phyloP scores from a whole-genome alignment of 2,329 filamentous ascomycete genomes.

The Arthrobotrys sinensis region DNA sequence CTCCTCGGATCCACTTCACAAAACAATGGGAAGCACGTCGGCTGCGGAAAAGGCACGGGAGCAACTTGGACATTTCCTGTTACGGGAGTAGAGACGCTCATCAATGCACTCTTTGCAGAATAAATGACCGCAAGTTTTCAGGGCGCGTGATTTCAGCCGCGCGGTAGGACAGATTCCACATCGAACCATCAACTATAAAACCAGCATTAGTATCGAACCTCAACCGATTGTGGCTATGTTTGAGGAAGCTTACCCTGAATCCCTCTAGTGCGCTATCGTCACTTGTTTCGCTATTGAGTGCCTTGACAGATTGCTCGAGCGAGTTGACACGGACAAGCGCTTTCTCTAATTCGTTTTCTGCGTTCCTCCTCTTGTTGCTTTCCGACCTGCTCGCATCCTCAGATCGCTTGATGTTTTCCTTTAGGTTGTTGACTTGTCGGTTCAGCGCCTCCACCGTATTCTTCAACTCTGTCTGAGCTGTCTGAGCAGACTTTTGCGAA shows the following conservation, averaged over 20 bases:
- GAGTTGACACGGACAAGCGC: conserved; percentile 83
- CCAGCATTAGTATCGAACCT: conserved; percentile 66
- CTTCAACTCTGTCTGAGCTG: conserved; percentile 78
- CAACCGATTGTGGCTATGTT: not conserved
- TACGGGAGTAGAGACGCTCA: conserved; percentile 87
- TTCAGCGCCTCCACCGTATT: conserved; percentile 80
- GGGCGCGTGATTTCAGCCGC: conserved; percentile 87
- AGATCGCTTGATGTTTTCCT: conserved; percentile 80
- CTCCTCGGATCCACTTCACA: conserved; percentile 17
- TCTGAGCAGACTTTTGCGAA: conserved; percentile 83
- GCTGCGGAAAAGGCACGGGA: conserved; percentile 90
- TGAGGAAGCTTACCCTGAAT: conserved; percentile 77
- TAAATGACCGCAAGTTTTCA: conserved; percentile 94
- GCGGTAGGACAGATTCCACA: conserved; percentile 94
- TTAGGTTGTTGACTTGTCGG: conserved; percentile 83
- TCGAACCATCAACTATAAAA: conserved; percentile 78
- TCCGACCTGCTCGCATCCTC: conserved; percentile 79
- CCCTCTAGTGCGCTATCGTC: conserved; percentile 64
- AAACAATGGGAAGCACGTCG: conserved; percentile 80
- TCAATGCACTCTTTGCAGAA: conserved; percentile 94
- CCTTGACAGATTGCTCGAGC: conserved; percentile 84
- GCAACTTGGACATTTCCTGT: conserved; percentile 95
- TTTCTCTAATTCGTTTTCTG: conserved; percentile 82
- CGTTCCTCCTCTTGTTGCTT: conserved; percentile 74
- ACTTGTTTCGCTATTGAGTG: conserved; percentile 80